A percentile compares a stretch with the other conserved stretches of the same genome.
Conservation (phyloP, 495 filamentous ascomycete species). For the Annulohypoxylon nitens region DNA sequence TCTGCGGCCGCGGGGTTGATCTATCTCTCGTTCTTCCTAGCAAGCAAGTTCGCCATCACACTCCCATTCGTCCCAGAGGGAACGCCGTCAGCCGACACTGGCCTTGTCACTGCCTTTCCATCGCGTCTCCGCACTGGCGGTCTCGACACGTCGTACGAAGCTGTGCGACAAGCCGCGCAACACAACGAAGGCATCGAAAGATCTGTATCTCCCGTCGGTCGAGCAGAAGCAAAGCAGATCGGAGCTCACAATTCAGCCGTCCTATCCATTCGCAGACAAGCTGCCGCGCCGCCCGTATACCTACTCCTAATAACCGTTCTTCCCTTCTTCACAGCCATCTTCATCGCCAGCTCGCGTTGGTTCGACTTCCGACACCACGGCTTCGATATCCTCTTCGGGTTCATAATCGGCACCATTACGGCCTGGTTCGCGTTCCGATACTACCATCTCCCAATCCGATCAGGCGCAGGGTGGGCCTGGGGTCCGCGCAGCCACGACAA, state of each 20-base stretch:
- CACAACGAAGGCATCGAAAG: conserved; percentile 35
- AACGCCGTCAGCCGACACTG: conserved; percentile 49
- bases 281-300: conserved; percentile 77
- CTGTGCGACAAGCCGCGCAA: conserved; percentile 46
- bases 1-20: conserved; percentile 80
- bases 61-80: conserved; percentile 68
- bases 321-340: conserved; percentile 67
- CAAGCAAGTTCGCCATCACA: conserved; percentile 71
- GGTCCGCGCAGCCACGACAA: conserved; percentile 65
- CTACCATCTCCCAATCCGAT: conserved; percentile 74
- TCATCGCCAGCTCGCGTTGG: conserved; percentile 70
- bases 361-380: conserved; percentile 90
- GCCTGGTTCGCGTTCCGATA: conserved; percentile 66
- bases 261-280: conserved; percentile 67
- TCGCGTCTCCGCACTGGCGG: conserved; percentile 54
- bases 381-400: conserved; percentile 88
- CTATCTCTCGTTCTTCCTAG: conserved; percentile 79
- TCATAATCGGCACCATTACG: conserved; percentile 68
- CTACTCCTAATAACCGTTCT: conserved; percentile 77
- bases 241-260: conserved; percentile 61
- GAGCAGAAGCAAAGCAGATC: conserved; percentile 52
- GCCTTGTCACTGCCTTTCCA: conserved; percentile 62
- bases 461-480: conserved; percentile 71
- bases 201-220: conserved; percentile 42
- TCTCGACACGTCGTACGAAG: conserved; percentile 44